Evolutionary conservation across 2,329 filamentous ascomycete genomes (phyloP), one percentile per base, ranked within the genome.

Genomic region (Diplocarpon mali): DNA sequence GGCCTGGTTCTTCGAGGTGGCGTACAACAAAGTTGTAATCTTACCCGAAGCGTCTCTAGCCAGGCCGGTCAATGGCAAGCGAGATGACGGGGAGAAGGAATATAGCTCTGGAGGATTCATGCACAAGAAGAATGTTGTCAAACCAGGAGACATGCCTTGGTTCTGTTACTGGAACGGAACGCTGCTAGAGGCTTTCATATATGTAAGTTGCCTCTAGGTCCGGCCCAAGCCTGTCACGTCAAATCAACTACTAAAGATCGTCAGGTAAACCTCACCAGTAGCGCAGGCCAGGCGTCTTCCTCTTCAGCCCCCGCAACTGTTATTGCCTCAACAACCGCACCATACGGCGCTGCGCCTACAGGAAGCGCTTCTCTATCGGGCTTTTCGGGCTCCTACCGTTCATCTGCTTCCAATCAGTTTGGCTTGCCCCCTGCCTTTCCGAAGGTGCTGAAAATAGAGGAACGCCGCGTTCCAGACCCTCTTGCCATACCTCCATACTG

Each of bases 161-260:
- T 80, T 77, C 55, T 85, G 80, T 60, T 75, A 73, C 59, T 85
- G 78, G 78, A 84, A 84, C 57, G 65, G 68, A 12, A 84, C 80
- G 0, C 68, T 77, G 42, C 67, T 83, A 40, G 80, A 84, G 59
- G 73, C 75, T 31, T 83, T 82, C 61, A 70, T 85, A 38, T 85
- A 82, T 55, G 66, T 76, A 45, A 43, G 44, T 38, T 14, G 20
- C 31, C 7, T 16, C 8, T 17, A 9, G 15, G 2, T 16, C 40
- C 14, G n/a, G 14, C 15, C 35, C 5, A 2, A 15, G 13, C 20
- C 14, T 27, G 16, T 14, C 29, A 7, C 12, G 20, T 2, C 12
- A 17, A 16, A 32, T 12, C 17, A n/a, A 13, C 17, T n/a, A 45
- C 30, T 12, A 16, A 17, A 14, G 38, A n/a, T 3, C 10, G 12